A percentile compares a stretch with the other conserved stretches of the same genome.
Conservation (phyloP, 768 basidiomycete species). For the Tubosaeta sp. region DNA sequence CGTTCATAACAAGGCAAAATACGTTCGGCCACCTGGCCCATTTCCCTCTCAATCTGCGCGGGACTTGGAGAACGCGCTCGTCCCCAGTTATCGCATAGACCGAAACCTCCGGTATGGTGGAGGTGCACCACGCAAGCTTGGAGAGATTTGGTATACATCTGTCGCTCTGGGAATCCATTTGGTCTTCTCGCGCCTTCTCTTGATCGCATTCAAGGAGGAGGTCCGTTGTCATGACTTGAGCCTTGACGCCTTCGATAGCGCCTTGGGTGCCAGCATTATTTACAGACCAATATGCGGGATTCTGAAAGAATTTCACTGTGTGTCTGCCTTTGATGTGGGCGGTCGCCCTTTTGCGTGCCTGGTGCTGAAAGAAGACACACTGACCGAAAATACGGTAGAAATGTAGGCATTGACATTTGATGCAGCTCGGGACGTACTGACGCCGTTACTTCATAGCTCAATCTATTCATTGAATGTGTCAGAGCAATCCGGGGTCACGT, state of each 20-base stretch:
- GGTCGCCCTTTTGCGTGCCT: conserved; percentile 2
- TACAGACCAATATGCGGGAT: not conserved
- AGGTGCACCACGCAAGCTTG: not conserved
- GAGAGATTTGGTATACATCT: conserved; percentile 10
- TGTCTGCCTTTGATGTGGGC: not conserved
- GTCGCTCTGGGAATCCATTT: not conserved
- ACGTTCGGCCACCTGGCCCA: too few relatives aligned
- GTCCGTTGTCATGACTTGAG: conserved; percentile 14
- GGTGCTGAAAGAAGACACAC: conserved; percentile 1
- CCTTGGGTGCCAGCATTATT: conserved; percentile 8
- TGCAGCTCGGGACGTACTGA: not conserved
- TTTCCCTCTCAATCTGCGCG: too few relatives aligned
- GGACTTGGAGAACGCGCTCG: conserved; percentile 8
- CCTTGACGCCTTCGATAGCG: not conserved
- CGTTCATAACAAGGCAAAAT: conserved; percentile 4
- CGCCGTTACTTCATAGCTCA: not conserved
- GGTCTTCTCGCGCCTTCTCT: conserved; percentile 13
- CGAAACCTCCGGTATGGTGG: conserved; percentile 4
- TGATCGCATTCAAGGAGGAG: conserved; percentile 12
- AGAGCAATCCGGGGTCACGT: not conserved
- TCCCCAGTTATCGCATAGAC: conserved; percentile 10
- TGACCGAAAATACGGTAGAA: too few relatives aligned
- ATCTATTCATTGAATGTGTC: conserved; percentile 3
- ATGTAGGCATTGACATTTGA: conserved; percentile 5
- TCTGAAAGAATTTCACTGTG: conserved; percentile 3